Conservation (phyloP, 1,139 yeast genomes). For the Magnusiomyces clavatus region DNA sequence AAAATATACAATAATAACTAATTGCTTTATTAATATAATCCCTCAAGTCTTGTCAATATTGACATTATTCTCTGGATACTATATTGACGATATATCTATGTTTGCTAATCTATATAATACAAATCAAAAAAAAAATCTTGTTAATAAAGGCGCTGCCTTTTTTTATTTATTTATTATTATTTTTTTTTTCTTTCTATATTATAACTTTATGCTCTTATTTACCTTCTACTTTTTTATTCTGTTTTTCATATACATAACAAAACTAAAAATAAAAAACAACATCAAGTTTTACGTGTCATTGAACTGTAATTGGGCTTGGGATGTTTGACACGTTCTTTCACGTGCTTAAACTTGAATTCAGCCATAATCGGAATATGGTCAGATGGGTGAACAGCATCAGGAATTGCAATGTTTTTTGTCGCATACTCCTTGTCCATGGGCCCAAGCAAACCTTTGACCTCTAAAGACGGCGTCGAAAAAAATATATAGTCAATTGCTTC, state of each 20-base stretch:
- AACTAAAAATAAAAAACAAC: too few relatives aligned
- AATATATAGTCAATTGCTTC: constrained; percentile 93
- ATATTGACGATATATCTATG: too few relatives aligned
- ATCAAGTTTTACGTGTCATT: constrained; percentile 6
- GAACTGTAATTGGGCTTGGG: constrained; percentile 25
- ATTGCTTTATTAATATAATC: too few relatives aligned
- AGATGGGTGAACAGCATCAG: constrained; percentile 88
- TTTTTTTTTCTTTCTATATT: background rate
- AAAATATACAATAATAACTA: too few relatives aligned
- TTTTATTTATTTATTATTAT: background rate
- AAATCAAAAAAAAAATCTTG: too few relatives aligned
- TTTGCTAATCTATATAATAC: too few relatives aligned
- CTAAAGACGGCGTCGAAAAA: constrained; percentile 73
- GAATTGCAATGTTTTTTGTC: constrained; percentile 78
- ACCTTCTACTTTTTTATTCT: background rate
- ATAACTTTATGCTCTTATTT: background rate
- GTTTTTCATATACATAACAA: background rate
- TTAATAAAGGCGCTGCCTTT: too few relatives aligned
- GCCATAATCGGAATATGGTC: constrained; percentile 86
- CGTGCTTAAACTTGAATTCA: constrained; percentile 63
- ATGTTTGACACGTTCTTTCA: constrained; percentile 23
- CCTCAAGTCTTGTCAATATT: too few relatives aligned
- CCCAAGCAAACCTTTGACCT: constrained; percentile 82
- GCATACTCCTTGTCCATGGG: constrained; percentile 73
- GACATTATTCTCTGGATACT: too few relatives aligned